Evolutionary conservation across 768 basidiomycete species (phyloP).

Genomic region (Leucosporidium yakuticum): DNA sequence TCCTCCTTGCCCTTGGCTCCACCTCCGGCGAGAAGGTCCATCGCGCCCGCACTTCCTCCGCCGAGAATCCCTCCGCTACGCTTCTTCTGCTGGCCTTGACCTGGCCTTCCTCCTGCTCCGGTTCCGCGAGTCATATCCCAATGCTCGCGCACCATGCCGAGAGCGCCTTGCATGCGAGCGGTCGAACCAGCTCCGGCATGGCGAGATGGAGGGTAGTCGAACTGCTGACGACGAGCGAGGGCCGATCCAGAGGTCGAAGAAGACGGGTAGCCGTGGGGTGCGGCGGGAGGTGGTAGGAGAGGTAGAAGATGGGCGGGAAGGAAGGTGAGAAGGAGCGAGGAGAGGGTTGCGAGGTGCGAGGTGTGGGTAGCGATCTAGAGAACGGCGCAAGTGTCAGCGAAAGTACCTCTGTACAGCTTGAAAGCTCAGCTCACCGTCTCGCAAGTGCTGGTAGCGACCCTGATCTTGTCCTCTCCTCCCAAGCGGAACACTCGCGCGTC

Average conservation of each 20-base stretch:
- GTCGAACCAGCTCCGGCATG: constrained; percentile 21
- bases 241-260: constrained; percentile 18
- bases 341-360: constrained; percentile 31
- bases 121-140: constrained; percentile 19
- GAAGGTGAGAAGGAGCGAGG: constrained; percentile 30
- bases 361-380: constrained; percentile 29
- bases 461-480: constrained; percentile 41
- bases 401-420: neutral
- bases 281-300: constrained; percentile 24
- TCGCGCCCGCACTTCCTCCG: neutral
- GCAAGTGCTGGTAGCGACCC: constrained; percentile 39
- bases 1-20: neutral
- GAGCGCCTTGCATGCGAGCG: constrained; percentile 5
- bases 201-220: constrained; percentile 23
- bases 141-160: constrained; percentile 25
- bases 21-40: neutral
- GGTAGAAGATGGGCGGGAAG: constrained; percentile 34
- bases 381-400: neutral
- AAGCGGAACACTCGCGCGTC: constrained; percentile 55
- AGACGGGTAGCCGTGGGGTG: constrained; percentile 25
- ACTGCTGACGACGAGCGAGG: constrained; percentile 22
- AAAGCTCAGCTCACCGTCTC: constrained; percentile 28
- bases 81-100: neutral
- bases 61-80: neutral
- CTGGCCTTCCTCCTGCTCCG: neutral